These are phyloP conservation scores for Ophiostoma piceae DNA, from an alignment of 2,329 filamentous ascomycete species.

Conservation along the genomic window DNA sequence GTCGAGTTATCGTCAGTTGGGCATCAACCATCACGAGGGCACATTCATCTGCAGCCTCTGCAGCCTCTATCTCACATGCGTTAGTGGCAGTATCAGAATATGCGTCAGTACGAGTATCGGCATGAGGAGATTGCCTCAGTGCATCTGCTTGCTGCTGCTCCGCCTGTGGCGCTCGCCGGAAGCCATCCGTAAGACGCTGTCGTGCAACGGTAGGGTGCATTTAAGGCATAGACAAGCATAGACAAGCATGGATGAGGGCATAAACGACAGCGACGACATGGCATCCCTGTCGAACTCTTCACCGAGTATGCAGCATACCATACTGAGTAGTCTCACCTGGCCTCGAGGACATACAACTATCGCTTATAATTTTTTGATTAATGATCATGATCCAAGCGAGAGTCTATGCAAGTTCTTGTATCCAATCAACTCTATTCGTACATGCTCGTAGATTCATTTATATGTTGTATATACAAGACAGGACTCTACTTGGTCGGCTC, in stretches of 20 bases:
- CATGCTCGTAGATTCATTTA: neutral
- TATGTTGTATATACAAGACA: no score
- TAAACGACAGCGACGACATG: neutral
- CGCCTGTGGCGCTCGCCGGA: neutral
- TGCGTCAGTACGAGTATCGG: neutral
- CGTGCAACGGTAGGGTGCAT: neutral
- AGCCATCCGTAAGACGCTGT: neutral
- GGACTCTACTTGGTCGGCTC: neutral
- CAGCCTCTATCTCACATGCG: neutral
- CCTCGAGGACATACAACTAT: neutral
- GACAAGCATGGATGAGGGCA: no score
- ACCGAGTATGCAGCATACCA: neutral
- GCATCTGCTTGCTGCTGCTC: neutral
- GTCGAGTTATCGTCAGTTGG: neutral
- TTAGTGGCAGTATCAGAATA: neutral
- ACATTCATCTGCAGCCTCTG: neutral
- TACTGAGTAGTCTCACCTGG: neutral
- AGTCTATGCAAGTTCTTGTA: neutral
- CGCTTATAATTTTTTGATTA: neutral
- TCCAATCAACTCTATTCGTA: conserved; percentile 7
- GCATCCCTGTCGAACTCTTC: neutral
- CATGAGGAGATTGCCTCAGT: neutral
- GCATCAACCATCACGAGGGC: neutral
- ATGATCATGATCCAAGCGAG: neutral
- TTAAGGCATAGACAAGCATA: no score